Evolutionary conservation across 2,329 filamentous ascomycete genomes (phyloP).

Genomic region (Epichloe typhina): DNA sequence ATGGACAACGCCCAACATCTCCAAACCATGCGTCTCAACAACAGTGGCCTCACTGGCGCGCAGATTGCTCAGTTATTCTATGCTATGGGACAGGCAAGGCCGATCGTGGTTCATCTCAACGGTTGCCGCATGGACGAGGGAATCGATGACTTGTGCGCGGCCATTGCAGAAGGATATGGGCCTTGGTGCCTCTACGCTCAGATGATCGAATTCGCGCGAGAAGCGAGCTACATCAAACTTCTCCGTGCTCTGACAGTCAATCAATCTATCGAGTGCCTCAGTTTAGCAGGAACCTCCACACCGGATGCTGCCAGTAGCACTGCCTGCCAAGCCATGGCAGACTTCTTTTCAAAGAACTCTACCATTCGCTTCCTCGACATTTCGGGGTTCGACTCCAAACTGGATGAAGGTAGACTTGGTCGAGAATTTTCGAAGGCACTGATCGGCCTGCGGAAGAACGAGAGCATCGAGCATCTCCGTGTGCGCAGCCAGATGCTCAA

Average conservation of each 20-base stretch:
- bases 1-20: slow-evolving; percentile 26
- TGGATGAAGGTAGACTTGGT: slow-evolving; percentile 44
- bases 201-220: slow-evolving; percentile 43
- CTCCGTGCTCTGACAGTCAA: slow-evolving; percentile 37
- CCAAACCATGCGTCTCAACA: slow-evolving; percentile 33
- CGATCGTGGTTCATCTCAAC: slow-evolving; percentile 35
- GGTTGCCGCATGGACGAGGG: slow-evolving; percentile 40
- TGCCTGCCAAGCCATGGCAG: slow-evolving; percentile 34
- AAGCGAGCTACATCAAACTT: slow-evolving; percentile 37
- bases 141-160: slow-evolving; percentile 35
- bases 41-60: slow-evolving; percentile 37
- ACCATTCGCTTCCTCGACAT: slow-evolving; percentile 41
- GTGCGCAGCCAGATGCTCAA: slow-evolving; percentile 43
- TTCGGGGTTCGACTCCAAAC: slow-evolving; percentile 42
- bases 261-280: slow-evolving; percentile 36
- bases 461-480: slow-evolving; percentile 34
- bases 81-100: slow-evolving; percentile 33
- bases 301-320: slow-evolving; percentile 31
- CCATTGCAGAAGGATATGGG: slow-evolving; percentile 32
- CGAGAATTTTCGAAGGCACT: slow-evolving; percentile 38
- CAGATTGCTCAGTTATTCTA: slow-evolving; percentile 37
- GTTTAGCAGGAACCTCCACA: slow-evolving; percentile 39
- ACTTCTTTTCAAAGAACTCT: slow-evolving; percentile 37
- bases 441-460: slow-evolving; percentile 31
- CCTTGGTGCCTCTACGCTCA: slow-evolving; percentile 38